Base-by-base conservation (phyloP, 2,329 filamentous ascomycete genomes). In the Diaporthe humulicola region DNA sequence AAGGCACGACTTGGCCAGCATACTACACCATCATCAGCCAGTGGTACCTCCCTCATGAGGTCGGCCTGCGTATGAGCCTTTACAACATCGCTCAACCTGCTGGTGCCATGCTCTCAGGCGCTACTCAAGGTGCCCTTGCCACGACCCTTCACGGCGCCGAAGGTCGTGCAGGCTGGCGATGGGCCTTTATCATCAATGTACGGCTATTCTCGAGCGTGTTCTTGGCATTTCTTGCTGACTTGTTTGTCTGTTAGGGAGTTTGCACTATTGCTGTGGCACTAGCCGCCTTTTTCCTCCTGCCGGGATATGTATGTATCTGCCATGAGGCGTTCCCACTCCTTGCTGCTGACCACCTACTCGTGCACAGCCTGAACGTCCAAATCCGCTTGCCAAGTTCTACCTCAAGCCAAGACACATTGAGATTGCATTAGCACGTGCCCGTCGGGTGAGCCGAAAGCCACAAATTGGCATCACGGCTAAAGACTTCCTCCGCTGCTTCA, bases 11-110 rank as follows among this genome's bases (percentile, higher is more conserved):
- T 0, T 74, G 72, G 72, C 72, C 72, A 4, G 72, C 61, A 14
- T 74, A 74, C 40, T 60, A 58, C 4, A 74, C 72, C 40, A 42
- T 74, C 9, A 74, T 74, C 15, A 74, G 72, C 38, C 72, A 74
- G 36, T 74, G 72, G 72, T 74, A 74, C 19, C 56, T 74, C 2
- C 72, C 72, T 40, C 40, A 70, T 45, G 72, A 74, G 19, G 64
- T 74, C 17, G 72, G 61, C n/a, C 42, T 74, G 19, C 72, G 72
- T 1, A 74, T 74, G 72, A 61, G 52, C 12, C 64, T 74, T 36
- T 74, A 74, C 40, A 70, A 74, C 42, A 74, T 74, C 22, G 72
- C 72, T 22, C 72, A 74, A n/a, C 72, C 72, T 1, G 66, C 72
- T n/a, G 72, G 72, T 3, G 72, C 72, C 33, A 74, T 74, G 72